phyloP scores from a whole-genome alignment of 2,329 filamentous ascomycete genomes.

The Colletotrichum caudatum region DNA sequence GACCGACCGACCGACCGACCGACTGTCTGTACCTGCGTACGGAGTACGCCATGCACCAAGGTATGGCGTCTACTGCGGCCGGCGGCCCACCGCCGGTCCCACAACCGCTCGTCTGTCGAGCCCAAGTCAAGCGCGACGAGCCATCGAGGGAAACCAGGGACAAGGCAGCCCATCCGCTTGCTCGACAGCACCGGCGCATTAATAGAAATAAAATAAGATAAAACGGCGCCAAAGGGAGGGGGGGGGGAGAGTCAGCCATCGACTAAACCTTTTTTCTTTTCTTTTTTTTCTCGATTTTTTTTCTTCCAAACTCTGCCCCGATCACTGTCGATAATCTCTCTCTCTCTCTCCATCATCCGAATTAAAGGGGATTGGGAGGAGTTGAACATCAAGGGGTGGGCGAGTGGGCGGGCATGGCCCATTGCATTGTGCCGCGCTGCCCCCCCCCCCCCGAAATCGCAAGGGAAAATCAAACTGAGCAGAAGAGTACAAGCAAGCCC shows the following conservation, averaged over 20 bases:
- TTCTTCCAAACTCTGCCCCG: no score
- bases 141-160: not conserved
- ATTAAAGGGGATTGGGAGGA: not conserved
- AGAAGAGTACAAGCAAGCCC: no score
- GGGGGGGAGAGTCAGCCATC: not conserved
- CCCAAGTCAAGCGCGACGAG: not conserved
- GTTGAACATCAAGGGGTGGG: not conserved
- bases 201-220: not conserved
- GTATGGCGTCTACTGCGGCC: not conserved
- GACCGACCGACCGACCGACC: no score
- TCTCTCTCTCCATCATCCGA: not conserved
- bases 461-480: no score
- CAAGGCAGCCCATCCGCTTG: no score
- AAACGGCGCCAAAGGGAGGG: not conserved
- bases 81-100: constrained; percentile 22
- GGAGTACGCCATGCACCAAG: no score
- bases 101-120: constrained; percentile 28
- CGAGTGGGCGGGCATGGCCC: not conserved
- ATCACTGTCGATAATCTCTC: not conserved
- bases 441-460: no score
- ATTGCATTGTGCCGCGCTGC: no score
- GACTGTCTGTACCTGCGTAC: no score
- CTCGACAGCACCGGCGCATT: constrained; percentile 13
- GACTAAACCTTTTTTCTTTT: not conserved
- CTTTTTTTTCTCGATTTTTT: no score